Conservation (phyloP, 2,329 filamentous ascomycete species). For the Boeremia exigua region DNA sequence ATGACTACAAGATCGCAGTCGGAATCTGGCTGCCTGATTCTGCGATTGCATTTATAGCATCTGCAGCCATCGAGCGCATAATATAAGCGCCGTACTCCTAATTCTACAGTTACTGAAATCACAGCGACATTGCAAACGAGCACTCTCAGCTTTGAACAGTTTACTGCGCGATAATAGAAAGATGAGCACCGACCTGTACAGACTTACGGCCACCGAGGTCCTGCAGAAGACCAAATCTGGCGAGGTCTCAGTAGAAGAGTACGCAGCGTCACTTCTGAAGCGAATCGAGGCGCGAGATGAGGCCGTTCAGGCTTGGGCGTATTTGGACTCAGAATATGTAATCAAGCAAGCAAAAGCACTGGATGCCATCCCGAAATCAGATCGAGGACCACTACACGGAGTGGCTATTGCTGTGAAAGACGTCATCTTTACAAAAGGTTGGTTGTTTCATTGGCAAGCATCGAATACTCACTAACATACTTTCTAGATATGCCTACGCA, state of each 20-base stretch:
- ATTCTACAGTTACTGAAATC: neutral
- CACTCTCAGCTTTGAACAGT: neutral
- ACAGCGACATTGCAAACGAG: neutral
- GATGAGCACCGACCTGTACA: constrained; percentile 2
- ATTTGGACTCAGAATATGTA: constrained; percentile 47
- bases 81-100: no score
- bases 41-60: no score
- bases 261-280: constrained; percentile 36
- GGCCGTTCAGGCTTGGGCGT: constrained; percentile 40
- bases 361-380: constrained; percentile 55
- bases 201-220: constrained; percentile 32
- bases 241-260: constrained; percentile 36
- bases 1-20: neutral
- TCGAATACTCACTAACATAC: neutral
- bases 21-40: no score
- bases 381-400: constrained; percentile 64
- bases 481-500: constrained; percentile 61
- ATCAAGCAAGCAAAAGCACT: constrained; percentile 58
- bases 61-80: no score
- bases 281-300: constrained; percentile 36
- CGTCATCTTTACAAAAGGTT: constrained; percentile 58
- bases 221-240: constrained; percentile 30
- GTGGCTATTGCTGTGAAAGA: constrained; percentile 67
- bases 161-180: no score
- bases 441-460: neutral